phyloP scores from a whole-genome alignment of 1,284 basidiomycete species.

The Irpex rosettiformis region DNA sequence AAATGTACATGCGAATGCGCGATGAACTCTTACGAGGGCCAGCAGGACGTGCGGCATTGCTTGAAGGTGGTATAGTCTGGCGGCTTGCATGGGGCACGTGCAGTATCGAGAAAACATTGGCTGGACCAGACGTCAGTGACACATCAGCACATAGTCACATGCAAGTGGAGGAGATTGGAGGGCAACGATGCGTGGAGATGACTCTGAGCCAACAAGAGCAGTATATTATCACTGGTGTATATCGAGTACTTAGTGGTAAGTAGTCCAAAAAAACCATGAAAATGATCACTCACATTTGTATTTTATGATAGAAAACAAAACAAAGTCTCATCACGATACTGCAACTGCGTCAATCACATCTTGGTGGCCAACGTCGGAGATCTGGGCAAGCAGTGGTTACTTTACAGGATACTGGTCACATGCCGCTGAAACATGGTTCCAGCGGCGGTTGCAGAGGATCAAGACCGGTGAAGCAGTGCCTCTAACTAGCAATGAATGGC shows the following conservation, averaged over 20 bases:
- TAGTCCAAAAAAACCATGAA: not conserved
- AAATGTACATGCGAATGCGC: not conserved
- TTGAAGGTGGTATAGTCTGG: not conserved
- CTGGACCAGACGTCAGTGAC: not conserved
- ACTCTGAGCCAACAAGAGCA: not conserved
- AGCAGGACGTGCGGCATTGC: not conserved
- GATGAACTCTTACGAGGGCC: not conserved
- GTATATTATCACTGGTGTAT: not conserved
- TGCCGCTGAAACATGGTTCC: not conserved
- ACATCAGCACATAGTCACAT: not conserved
- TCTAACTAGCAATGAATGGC: not conserved
- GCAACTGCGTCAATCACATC: not conserved
- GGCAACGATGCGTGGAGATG: not conserved
- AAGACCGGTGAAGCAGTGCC: not conserved
- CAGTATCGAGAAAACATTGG: not conserved
- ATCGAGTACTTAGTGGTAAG: not conserved
- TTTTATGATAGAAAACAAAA: not conserved
- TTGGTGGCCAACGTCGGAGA: not conserved
- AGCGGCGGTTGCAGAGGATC: not conserved
- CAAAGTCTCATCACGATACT: not conserved
- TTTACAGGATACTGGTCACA: not conserved
- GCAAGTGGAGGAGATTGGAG: not conserved
- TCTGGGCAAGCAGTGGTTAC: not conserved
- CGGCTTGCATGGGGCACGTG: not conserved
- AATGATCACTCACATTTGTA: not conserved